These are phyloP conservation scores for Cubamyces sp. DNA, from an alignment of 768 basidiomycete species.

Conservation along the genomic window DNA sequence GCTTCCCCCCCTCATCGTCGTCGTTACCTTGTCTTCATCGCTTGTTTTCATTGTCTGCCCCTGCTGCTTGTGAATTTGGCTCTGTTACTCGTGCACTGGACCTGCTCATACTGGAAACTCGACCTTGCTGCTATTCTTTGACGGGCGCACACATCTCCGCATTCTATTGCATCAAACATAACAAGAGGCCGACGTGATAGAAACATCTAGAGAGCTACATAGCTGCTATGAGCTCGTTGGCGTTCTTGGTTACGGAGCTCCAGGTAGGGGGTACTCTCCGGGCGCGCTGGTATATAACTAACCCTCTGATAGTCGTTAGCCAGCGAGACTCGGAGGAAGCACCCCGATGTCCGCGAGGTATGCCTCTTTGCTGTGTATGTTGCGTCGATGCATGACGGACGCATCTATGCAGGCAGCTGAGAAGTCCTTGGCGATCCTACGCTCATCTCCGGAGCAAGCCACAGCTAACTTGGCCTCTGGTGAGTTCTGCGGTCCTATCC, in stretches of 20 bases:
- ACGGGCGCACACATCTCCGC: too few relatives aligned
- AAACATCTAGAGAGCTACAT: too few relatives aligned
- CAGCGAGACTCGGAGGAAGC: constrained; percentile 85
- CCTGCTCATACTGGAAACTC: too few relatives aligned
- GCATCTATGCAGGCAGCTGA: constrained; percentile 69
- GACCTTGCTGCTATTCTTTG: too few relatives aligned
- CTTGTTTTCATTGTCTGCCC: too few relatives aligned
- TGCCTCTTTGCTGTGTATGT: constrained; percentile 26
- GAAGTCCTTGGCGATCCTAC: constrained; percentile 79
- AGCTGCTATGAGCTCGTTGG: constrained; percentile 9
- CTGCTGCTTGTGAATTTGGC: too few relatives aligned
- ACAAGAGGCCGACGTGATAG: too few relatives aligned
- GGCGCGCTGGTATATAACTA: neutral
- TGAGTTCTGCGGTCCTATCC: constrained; percentile 38
- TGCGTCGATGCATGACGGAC: neutral
- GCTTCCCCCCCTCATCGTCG: too few relatives aligned
- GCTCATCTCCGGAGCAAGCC: constrained; percentile 82
- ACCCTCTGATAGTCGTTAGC: constrained; percentile 66
- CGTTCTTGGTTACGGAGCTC: constrained; percentile 14
- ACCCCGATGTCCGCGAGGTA: constrained; percentile 96
- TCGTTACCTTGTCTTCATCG: too few relatives aligned
- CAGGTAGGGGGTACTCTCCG: neutral
- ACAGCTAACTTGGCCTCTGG: constrained; percentile 74
- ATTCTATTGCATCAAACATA: neutral
- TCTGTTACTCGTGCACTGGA: too few relatives aligned